Evolutionary conservation across 306 rosid genomes (phyloP).

Genomic region (Prosopis cineraria): DNA sequence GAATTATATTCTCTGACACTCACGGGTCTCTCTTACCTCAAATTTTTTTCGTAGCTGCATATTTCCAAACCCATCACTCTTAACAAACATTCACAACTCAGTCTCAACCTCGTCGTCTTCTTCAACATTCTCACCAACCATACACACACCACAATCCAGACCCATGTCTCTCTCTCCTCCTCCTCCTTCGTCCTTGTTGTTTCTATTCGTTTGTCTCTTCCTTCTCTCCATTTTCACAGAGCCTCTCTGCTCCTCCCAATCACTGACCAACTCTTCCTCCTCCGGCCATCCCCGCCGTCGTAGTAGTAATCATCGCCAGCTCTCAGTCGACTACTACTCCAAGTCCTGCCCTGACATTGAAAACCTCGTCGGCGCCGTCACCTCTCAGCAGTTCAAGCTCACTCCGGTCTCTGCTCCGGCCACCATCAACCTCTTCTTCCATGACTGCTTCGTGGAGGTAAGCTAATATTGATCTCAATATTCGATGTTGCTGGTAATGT

Average conservation of each 20-base stretch:
- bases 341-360: slow-evolving; percentile 84
- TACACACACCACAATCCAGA: slow-evolving; percentile 39
- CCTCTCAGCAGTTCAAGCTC: slow-evolving; percentile 78
- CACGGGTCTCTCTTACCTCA: slow-evolving; percentile 77
- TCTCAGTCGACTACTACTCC: slow-evolving; percentile 63
- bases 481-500: background rate
- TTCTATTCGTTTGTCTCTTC: slow-evolving; percentile 41
- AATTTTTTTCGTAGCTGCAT: slow-evolving; percentile 25
- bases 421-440: slow-evolving; percentile 88
- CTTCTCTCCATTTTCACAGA: slow-evolving; percentile 31
- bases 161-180: slow-evolving; percentile 50
- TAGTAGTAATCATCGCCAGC: slow-evolving; percentile 43
- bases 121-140: slow-evolving; percentile 30
- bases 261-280: background rate
- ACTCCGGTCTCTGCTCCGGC: slow-evolving; percentile 88
- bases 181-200: slow-evolving; percentile 38
- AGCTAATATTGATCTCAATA: slow-evolving; percentile 1
- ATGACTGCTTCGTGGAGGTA: slow-evolving; percentile 95
- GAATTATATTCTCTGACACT: slow-evolving; percentile 43
- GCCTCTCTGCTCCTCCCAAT: slow-evolving; percentile 40
- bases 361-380: slow-evolving; percentile 65
- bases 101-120: slow-evolving; percentile 22
- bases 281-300: background rate
- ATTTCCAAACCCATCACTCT: too few relatives aligned
- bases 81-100: slow-evolving; percentile 30